These are phyloP conservation scores for Fragilariopsis cylindrus DNA, from an alignment of 108 stramenopile species.

Conservation along the genomic window DNA sequence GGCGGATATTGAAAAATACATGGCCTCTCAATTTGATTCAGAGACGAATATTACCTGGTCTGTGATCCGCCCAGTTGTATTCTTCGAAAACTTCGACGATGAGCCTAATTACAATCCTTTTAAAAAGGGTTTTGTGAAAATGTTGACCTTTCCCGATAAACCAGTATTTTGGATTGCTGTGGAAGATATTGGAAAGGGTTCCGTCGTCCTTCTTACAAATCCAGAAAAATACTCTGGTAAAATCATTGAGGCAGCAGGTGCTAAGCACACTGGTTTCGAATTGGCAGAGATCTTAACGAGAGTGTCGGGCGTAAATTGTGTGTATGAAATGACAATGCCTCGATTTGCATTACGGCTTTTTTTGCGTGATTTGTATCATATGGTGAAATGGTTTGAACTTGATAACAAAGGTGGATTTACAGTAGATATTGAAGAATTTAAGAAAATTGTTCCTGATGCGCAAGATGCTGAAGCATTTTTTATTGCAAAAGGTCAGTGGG, in stretches of 20 bases:
- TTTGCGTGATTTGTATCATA: conserved; percentile 32
- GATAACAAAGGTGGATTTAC: conserved; percentile 15
- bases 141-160: conserved; percentile 24
- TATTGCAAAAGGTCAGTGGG: conserved; percentile 28
- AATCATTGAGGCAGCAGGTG: conserved; percentile 33
- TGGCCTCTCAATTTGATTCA: conserved; percentile 9
- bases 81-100: conserved; percentile 42
- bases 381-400: conserved; percentile 28
- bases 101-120: conserved; percentile 29
- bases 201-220: conserved; percentile 24
- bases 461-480: conserved; percentile 34
- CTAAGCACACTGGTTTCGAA: conserved; percentile 29
- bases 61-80: conserved; percentile 39
- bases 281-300: conserved; percentile 24
- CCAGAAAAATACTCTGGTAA: conserved; percentile 31
- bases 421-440: conserved; percentile 29
- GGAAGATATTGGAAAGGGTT: conserved; percentile 40
- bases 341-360: conserved; percentile 27
- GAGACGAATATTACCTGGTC: conserved; percentile 35
- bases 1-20: conserved; percentile 34
- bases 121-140: conserved; percentile 34
- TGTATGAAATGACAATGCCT: conserved; percentile 28
- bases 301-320: conserved; percentile 29
- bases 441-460: conserved; percentile 29
- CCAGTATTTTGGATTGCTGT: conserved; percentile 21